Base-by-base conservation (phyloP, 345 rosid genomes). In the Arabidopsis arenosa region DNA sequence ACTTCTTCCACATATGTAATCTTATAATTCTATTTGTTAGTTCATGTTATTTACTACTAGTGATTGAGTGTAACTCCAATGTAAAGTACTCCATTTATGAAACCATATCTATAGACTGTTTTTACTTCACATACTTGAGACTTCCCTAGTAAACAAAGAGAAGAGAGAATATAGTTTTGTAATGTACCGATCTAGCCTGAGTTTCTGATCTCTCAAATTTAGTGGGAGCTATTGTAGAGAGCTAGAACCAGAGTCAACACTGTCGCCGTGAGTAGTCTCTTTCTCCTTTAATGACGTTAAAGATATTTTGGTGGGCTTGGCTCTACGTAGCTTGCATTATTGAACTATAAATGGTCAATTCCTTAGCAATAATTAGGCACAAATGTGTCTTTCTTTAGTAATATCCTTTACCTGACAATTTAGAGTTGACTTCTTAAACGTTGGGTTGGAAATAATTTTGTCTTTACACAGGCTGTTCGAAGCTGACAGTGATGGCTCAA, bases 401-500 rank as follows among this genome's bases (percentile, higher is more conserved):
- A 6, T 76, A 76, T 72, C 70, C 41, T 23, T 5, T 70, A 36
- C 32, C 2, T 36, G 59, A 76, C 15, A 53, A 69, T 33, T 35
- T n/a, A 59, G 10, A 63, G 66, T 76, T 76, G 80, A 69, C 80
- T 62, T 69, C 13, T 53, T 13, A 35, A 13, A 39, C 6, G 57
- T 61, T 62, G 2, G 49, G 26, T 40, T 8, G 75, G 58, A 32
- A 5, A 26, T 12, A n/a, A 2, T 5, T 14, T 56, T 60, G 63
- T 68, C 69, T 68, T 60, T 13, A 40, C 40, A 67, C 36, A 40
- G 57, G 47, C 53, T 76, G 80, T 60, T 62, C 3, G 4, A 69
- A 69, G 52, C 65, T 45, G 71, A 70, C 44, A 63, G 23, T 43
- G 80, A 70, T 76, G 75, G 57, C 52, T 76, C 54, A 70, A 63